phyloP scores from a whole-genome alignment of 2,329 filamentous ascomycete genomes.

The Chrysoporthe deuterocubensis region DNA sequence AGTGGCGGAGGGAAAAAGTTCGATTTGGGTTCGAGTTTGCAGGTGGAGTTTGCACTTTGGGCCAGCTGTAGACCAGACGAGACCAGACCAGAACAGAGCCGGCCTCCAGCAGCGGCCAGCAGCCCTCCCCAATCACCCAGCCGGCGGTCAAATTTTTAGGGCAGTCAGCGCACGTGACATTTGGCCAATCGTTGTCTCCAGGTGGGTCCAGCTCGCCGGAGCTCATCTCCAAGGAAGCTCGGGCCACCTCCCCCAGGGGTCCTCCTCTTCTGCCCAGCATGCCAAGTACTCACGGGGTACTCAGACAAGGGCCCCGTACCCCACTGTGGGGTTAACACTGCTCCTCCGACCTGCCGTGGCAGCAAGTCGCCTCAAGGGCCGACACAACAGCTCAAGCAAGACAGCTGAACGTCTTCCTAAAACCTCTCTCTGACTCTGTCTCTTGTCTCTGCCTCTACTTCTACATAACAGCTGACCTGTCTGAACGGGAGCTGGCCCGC shows the following conservation, averaged over 20 bases:
- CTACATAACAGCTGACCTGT: no score
- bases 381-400: background rate
- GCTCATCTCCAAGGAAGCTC: constrained; percentile 5
- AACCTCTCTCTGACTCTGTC: no score
- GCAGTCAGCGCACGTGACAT: constrained; percentile 12
- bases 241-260: constrained; percentile 10
- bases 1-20: constrained; percentile 50
- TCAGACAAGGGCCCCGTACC: background rate
- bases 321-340: constrained; percentile 13
- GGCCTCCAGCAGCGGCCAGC: background rate
- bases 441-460: no score
- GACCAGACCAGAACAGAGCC: background rate
- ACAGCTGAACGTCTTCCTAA: no score
- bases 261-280: no score
- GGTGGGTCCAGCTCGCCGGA: background rate
- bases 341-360: background rate
- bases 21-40: constrained; percentile 29
- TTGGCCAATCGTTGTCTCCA: background rate
- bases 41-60: constrained; percentile 15
- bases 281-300: no score
- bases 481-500: no score
- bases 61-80: constrained; percentile 8
- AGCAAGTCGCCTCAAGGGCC: background rate
- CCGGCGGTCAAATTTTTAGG: background rate
- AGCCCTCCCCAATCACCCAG: background rate